Evolutionary conservation across 805 yeast species (phyloP).

Genomic region (Kodamaea neixiangensis): DNA sequence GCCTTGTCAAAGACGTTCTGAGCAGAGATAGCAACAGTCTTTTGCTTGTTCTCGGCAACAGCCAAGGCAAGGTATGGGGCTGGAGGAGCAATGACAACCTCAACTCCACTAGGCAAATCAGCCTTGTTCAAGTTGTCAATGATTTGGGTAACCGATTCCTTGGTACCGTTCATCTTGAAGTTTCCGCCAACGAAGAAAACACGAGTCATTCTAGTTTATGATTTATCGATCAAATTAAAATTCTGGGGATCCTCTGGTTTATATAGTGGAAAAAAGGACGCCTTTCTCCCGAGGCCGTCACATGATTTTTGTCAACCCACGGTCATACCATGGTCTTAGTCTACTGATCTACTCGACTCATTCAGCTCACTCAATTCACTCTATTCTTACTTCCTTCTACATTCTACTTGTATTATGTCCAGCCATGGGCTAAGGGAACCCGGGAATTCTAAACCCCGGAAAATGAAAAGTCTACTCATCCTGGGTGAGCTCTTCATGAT

Average conservation of each 20-base stretch:
- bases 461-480: not conserved
- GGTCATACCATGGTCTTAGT: no score
- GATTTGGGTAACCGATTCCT: slow-evolving; percentile 78
- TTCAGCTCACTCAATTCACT: no score
- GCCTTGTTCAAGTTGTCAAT: slow-evolving; percentile 82
- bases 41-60: slow-evolving; percentile 62
- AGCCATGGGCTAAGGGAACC: no score
- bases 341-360: no score
- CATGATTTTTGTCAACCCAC: no score
- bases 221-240: not conserved
- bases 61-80: slow-evolving; percentile 87
- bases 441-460: no score
- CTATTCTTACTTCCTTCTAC: no score
- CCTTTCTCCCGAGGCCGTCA: slow-evolving; percentile 10
- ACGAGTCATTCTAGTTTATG: slow-evolving; percentile 59
- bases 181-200: slow-evolving; percentile 98
- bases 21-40: slow-evolving; percentile 79
- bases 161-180: slow-evolving; percentile 98
- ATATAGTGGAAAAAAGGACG: slow-evolving; percentile 12
- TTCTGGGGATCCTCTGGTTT: slow-evolving; percentile 4
- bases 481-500: not conserved
- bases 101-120: slow-evolving; percentile 72
- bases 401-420: no score
- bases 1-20: slow-evolving; percentile 88
- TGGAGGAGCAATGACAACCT: slow-evolving; percentile 96